Conservation (phyloP, 495 filamentous ascomycete species). For the Daldinia concentrica region DNA sequence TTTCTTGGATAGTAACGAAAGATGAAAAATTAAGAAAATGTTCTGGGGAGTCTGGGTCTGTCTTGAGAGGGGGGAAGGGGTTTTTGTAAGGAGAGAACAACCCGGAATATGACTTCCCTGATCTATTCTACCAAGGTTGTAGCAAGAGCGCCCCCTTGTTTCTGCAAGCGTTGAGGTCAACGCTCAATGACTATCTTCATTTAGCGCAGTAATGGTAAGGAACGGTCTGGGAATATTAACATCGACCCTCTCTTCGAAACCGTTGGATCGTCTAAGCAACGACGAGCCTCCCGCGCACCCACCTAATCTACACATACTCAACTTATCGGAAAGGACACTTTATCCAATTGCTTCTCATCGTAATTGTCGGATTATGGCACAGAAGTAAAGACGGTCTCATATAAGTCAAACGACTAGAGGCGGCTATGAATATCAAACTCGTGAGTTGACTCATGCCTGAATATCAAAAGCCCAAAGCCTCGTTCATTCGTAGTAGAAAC, state of each 20-base stretch:
- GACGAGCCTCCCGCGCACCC: background rate
- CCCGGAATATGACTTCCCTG: background rate
- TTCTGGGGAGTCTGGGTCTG: background rate
- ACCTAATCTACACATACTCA: background rate
- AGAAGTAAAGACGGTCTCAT: background rate
- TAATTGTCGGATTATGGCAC: background rate
- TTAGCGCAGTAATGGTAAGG: background rate
- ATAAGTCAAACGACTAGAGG: background rate
- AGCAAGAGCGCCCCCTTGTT: background rate
- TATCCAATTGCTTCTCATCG: background rate
- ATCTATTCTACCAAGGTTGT: background rate
- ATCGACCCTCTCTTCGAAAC: background rate
- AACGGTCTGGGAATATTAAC: background rate
- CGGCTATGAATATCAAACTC: background rate
- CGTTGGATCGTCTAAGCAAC: background rate
- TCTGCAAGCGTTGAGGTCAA: background rate
- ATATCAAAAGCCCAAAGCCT: too few relatives aligned
- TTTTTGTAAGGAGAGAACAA: constrained; percentile 9
- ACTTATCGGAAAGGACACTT: background rate
- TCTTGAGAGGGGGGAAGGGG: background rate
- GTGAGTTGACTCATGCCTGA: background rate
- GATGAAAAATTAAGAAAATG: background rate
- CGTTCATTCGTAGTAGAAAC: too few relatives aligned
- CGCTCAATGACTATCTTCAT: background rate
- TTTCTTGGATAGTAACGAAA: background rate